Evolutionary conservation across 2,329 filamentous ascomycete species (phyloP), one percentile per base, ranked within the genome.

Genomic region (Aureobasidium vineae): DNA sequence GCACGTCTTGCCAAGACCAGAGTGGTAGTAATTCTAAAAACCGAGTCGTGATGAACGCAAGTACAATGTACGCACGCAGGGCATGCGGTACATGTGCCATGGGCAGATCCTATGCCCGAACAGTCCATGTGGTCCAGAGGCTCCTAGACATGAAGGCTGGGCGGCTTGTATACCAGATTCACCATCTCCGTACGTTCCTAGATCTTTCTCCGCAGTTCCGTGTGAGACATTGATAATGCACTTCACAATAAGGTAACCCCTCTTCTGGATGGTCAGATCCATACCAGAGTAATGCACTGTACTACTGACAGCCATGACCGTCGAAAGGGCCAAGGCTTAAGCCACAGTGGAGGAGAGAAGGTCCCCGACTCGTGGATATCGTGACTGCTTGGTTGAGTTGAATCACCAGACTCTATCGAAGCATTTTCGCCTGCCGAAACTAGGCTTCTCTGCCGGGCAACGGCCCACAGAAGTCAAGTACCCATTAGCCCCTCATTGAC

Each of bases 41-140:
- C 31, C 49, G 57, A 61, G 21, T 61, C 57, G 38, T 61, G 57
- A 61, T 61, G 57, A 61, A 61, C 57, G 57, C 41, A 60, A 49
- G 41, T 47, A 60, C 57, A 19, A 33, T 5, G 23, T 59, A 45
- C 54, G 19, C 40, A 59, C 21, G 54, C 10, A 45, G 15, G 15
- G 36, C 26, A 31, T 38, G 19, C 16, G 15, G 23, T 21, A 26
- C 26, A 38, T 23, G 26, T 23, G 57, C 41, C 19, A 38, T 23
- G 40, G 36, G 57, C 41, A 49, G 57, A 47, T 47, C 57, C 6
- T 61, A 45, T 45, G 40, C 40, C 54, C 3, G 15, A n/a, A 59
- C 19, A 23, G 40, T 45, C 26, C 54, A 45, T 45, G 10, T 31
- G 38, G 16, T 41, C 21, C 53, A 57, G 36, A 23, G 13, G 53